A percentile compares a stretch with the other conserved stretches of the same genome.
Evolutionary conservation across 192 early-diverging fungal species (phyloP).

Genomic region (Backusella westeae): DNA sequence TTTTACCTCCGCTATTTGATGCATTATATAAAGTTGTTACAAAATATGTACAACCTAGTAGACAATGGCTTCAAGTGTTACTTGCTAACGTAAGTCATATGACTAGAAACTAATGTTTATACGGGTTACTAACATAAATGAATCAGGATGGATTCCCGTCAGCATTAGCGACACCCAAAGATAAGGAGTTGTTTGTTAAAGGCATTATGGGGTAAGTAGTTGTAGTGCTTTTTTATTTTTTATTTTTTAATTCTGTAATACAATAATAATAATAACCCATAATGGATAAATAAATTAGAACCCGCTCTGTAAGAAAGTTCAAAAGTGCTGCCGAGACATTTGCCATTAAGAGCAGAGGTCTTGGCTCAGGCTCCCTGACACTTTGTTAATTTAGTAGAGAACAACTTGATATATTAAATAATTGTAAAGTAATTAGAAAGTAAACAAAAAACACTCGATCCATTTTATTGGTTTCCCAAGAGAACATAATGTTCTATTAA

Average conservation of each 20-base stretch:
- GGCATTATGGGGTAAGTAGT: constrained; percentile 46
- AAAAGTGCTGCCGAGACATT: constrained; percentile 43
- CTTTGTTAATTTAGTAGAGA: constrained; percentile 19
- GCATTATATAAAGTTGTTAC: constrained; percentile 45
- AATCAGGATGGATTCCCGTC: constrained; percentile 52
- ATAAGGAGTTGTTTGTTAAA: constrained; percentile 51
- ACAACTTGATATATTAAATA: not conserved
- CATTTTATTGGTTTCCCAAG: constrained; percentile 1
- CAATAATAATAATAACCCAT: not conserved
- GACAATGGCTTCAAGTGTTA: constrained; percentile 45
- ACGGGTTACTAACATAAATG: not conserved
- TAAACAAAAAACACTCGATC: not conserved
- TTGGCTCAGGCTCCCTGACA: constrained; percentile 41
- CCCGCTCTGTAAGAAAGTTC: constrained; percentile 43
- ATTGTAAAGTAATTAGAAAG: not conserved
- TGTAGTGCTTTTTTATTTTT: not conserved
- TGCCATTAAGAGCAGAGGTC: constrained; percentile 45
- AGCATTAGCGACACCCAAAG: constrained; percentile 38
- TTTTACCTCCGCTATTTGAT: constrained; percentile 52
- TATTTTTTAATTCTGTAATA: not conserved
- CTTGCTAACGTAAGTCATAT: constrained; percentile 40
- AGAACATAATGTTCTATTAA: not conserved
- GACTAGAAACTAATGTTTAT: not conserved
- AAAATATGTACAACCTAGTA: constrained; percentile 37
- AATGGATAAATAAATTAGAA: constrained; percentile 30